Base-by-base conservation (phyloP, 208 protist genomes). In the Cochliopodium minus region DNA sequence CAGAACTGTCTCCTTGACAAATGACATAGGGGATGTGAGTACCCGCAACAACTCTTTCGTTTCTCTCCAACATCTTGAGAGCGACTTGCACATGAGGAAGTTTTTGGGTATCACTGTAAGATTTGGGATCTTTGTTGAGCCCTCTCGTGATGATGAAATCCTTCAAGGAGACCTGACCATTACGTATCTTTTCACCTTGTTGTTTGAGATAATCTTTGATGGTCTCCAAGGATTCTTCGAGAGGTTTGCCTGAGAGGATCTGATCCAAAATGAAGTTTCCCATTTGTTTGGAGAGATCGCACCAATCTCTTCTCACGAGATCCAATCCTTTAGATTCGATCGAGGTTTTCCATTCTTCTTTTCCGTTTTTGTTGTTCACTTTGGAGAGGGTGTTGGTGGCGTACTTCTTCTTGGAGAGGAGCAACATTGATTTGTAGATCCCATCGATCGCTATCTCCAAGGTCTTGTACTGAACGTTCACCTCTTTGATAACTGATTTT, bases 361-460 rank as follows among this genome's bases (percentile, higher is more conserved):
- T 20, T 42, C 38, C 10, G 39, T 2, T 32, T 11, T 51, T 51
- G 4, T 4, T 10, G 6, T 51, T 2, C 47, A 36, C 36, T 38
- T 38, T 59, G 9, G n/a, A 20, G 20, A 32, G 56, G 4, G 38
- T 13, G 5, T 32, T 17, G 17, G 77, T 78, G 1, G 76, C 82
- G 43, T 89, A 89, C 64, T 90, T 93, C 70, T 95, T 95, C 76
- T 95, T 95, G 36, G 68, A 69, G 22, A 92, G 76, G 5, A 99
- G 72, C 30, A 99, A 77, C 69, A 99, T 88, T 26, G 80, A 73
- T 43, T 87, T 81, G 69, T 97, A 99, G n/a, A 99, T 81, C 51
- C 90, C 92, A 71, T 99, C 96, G 48, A 99, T 89, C 58, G 95
- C 95, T 60, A 99, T 94, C 62, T 98, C 91, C n/a, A 99, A 70